Evolutionary conservation across 1,284 basidiomycete genomes (phyloP).

Genomic region (Puccinia hordei): DNA sequence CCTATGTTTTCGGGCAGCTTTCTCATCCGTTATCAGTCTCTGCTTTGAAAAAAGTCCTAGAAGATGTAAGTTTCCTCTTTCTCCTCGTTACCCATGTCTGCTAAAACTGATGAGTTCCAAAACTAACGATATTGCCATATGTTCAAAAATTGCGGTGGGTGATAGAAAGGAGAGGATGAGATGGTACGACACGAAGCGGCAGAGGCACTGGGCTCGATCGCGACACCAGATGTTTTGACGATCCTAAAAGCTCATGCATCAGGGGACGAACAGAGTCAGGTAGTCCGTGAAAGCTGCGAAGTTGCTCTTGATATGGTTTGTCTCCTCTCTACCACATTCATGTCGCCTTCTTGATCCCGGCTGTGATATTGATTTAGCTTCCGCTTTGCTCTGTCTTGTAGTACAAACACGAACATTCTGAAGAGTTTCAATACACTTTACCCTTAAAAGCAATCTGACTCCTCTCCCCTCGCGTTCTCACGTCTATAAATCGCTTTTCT

Average conservation of each 20-base stretch:
- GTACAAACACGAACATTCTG: slow-evolving; percentile 79
- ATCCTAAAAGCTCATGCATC: slow-evolving; percentile 82
- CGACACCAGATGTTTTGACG: slow-evolving; percentile 81
- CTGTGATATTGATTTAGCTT: neutral
- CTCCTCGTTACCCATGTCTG: neutral
- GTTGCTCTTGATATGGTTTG: slow-evolving; percentile 87
- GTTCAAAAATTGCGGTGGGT: neutral
- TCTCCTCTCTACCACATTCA: slow-evolving; percentile 19
- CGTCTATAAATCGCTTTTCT: neutral
- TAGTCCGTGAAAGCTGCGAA: slow-evolving; percentile 93
- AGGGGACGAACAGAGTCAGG: slow-evolving; percentile 75
- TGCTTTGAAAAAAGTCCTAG: slow-evolving; percentile 75
- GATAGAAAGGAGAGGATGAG: slow-evolving; percentile 70
- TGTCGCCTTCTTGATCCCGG: neutral
- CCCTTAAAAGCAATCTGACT: slow-evolving; percentile 28
- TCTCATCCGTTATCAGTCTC: slow-evolving; percentile 86
- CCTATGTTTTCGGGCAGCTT: slow-evolving; percentile 96
- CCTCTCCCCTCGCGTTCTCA: neutral
- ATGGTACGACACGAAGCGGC: slow-evolving; percentile 99
- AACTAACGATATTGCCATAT: neutral
- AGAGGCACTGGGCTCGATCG: slow-evolving; percentile 94
- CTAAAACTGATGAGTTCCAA: neutral
- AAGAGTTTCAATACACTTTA: slow-evolving; percentile 79
- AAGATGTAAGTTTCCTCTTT: slow-evolving; percentile 61
- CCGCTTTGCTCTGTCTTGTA: neutral